Evolutionary conservation across 164 flowering plant genomes (phyloP), one percentile per base, ranked within the genome.

Genomic region (Chimonanthus praecox): DNA sequence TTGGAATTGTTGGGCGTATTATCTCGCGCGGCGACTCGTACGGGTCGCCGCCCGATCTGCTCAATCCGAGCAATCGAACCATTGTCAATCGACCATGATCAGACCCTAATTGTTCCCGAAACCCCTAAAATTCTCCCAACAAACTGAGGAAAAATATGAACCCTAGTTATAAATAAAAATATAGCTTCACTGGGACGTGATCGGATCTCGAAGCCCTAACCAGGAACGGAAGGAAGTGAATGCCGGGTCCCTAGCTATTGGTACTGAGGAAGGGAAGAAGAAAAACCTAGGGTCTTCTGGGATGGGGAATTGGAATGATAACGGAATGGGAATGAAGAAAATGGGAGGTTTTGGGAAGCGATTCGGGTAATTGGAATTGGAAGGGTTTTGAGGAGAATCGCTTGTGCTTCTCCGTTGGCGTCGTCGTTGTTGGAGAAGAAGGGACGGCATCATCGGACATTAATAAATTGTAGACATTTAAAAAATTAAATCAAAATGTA

Each of bases 21-120:
- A 95, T 89, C 85, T 95, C 99, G 45, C 97, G 87, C 18, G 99
- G 99, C 47, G 84, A 83, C 69, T 90, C 93, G 63, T 78, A 81
- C 62, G 83, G 75, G 69, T 83, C 87, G 47, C 92, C 87, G 60
- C 60, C 16, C 16, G 5, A 54, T 46, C 80, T 85, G 73, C 71
- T 80, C 77, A 95, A 83, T 74, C 97, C 97, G 61, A 93, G 80
- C 70, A 93, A 83, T 79, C 92, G 83, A 80, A 85, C 98, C 99
- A 95, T 92, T 69, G 46, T 68, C 71, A 65, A 58, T 58, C 48
- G 46, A 64, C 65, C 76, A 58, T 74, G 18, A 68, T 67, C 47
- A 4, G 46, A 49, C 16, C 33, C 61, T 33, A 33, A 33, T 1
- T 0, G 33, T 33, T 54, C 16, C 60, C 11, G 60, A 54, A 54